Evolutionary conservation across 371 early-diverging fungal species (phyloP).

Genomic region (Coemansia sp.): DNA sequence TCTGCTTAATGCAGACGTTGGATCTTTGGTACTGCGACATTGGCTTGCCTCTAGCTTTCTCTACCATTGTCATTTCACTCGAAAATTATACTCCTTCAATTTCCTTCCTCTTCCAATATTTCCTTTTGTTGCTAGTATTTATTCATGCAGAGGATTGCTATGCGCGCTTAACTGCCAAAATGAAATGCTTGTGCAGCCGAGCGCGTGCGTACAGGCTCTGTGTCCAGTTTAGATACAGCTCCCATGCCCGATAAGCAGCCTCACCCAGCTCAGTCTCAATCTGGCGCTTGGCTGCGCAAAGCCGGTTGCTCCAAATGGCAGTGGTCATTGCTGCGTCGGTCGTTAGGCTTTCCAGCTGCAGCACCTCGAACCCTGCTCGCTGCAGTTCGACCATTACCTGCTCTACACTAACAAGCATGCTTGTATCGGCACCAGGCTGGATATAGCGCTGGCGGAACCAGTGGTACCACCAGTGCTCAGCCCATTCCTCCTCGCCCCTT

Average conservation of each 20-base stretch:
- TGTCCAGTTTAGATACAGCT: slow-evolving; percentile 51
- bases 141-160: neutral
- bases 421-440: slow-evolving; percentile 47
- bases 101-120: neutral
- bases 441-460: slow-evolving; percentile 45
- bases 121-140: neutral
- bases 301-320: slow-evolving; percentile 38
- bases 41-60: neutral
- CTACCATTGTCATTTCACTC: too few species aligned
- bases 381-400: slow-evolving; percentile 48
- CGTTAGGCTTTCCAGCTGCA: slow-evolving; percentile 48
- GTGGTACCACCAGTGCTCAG: slow-evolving; percentile 53
- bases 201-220: slow-evolving; percentile 46
- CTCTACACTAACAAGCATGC: slow-evolving; percentile 36
- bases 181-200: slow-evolving; percentile 43
- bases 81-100: neutral
- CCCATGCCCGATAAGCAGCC: slow-evolving; percentile 43
- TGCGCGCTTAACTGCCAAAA: slow-evolving; percentile 43
- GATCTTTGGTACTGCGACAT: neutral
- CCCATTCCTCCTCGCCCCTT: slow-evolving; percentile 35
- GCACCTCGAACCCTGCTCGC: slow-evolving; percentile 45
- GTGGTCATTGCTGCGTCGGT: slow-evolving; percentile 42
- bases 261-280: slow-evolving; percentile 48
- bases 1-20: neutral
- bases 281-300: slow-evolving; percentile 44